Base-by-base conservation (phyloP, 306 rosid genomes). In the Abrus pulchellus region DNA sequence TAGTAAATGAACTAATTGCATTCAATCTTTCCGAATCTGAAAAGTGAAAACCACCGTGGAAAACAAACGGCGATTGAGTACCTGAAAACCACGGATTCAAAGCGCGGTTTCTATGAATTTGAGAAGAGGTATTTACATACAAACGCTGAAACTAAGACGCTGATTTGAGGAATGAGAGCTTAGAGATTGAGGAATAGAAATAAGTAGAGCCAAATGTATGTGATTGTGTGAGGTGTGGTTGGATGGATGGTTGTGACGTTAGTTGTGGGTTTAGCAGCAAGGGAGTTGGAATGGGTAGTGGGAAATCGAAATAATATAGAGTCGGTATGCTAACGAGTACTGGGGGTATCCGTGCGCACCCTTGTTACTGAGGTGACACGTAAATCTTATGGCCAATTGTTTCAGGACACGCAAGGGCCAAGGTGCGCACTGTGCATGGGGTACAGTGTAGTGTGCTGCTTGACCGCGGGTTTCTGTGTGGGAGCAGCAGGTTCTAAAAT, bases 241-340 rank as follows among this genome's bases (percentile, higher is more conserved):
- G 79, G 80, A 0, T 44, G 52, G 1, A 9, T n/a, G 71, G 36
- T 53, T 45, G 32, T 64, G 41, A 40, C 10, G 71, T 56, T 50
- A 2, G 66, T 41, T 38, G 79, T 84, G 60, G 54, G 84, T 77
- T 65, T 52, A 49, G 87, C 77, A 1, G 64, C 75, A 20, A 11
- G 27, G 27, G 10, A 68, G 14, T 40, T 33, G 38, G 75, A 34
- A 4, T 9, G 55, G 72, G 5, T 0, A 30, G 84, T 32, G 73
- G 80, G 83, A 78, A 83, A 74, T 7, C 30, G 28, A 29, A 65
- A 57, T 6, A 40, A 44, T 61, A 40, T 5, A 14, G 7, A 34
- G 4, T 6, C 2, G 0, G 0, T 3, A 1, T 0, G 59, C 85
- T 80, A 86, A 67, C 12, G 40, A 1, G 49, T 76, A 4, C 94